Evolutionary conservation across 164 flowering plant genomes (phyloP), one percentile per base, ranked within the genome.

Genomic region (Malania oleifera): DNA sequence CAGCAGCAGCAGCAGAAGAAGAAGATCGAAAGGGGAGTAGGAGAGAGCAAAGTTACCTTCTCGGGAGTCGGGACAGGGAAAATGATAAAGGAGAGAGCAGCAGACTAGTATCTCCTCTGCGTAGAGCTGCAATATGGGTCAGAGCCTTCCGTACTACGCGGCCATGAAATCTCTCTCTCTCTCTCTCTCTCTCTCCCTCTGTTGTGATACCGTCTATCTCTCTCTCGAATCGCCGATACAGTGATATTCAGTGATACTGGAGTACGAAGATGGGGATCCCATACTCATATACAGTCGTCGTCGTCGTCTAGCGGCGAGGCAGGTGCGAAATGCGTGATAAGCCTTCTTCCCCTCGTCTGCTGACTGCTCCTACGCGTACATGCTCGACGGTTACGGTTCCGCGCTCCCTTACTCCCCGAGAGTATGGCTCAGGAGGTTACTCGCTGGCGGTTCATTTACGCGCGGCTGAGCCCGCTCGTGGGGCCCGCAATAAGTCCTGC

Each of bases 261-360:
- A 1, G 19, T 19, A 14, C 45, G 14, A 19, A 2, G 18, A 41
- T n/a, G 45, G 1, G 45, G 45, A 41, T 41, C 5, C 45, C 18
- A 41, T 41, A 8, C 18, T 41, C 45, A 41, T 41, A 41, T 1
- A 8, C 45, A 13, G 18, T 17, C 45, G 18, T 17, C 45, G 17
- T 41, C 45, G 45, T 41, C 45, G 45, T 41, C 17, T 41, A 13
- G 45, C 45, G 19, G 1, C n/a, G 15, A 5, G n/a, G n/a, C n/a
- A n/a, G n/a, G 45, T 17, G 45, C n/a, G 45, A 19, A 41, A 41
- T n/a, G 45, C 45, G 45, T 41, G 45, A n/a, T n/a, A n/a, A 41
- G 19, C 18, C 18, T 14, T 19, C 19, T 17, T 19, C 19, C n/a
- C 45, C 4, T 4, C 4, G 35, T 31, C 35, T 9, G 35, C 35